These are phyloP conservation scores for Dothiorella sarmentorum DNA, from an alignment of 2,329 filamentous ascomycete species.

Conservation along the genomic window DNA sequence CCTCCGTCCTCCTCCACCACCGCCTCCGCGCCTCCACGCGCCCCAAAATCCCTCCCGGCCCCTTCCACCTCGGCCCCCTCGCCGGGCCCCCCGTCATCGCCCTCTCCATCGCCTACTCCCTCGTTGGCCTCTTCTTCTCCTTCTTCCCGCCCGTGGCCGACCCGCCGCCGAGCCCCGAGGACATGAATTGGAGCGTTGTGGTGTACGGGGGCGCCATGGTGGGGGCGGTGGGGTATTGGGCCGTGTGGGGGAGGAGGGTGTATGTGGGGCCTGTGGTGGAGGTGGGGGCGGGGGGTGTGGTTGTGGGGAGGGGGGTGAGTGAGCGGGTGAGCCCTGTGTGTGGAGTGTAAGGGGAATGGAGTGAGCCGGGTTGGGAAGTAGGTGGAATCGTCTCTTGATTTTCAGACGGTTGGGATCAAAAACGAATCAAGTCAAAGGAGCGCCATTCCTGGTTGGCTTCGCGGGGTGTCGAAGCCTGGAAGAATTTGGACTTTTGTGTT, in stretches of 20 bases:
- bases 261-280: conserved; percentile 31
- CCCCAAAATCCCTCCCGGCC: conserved; percentile 20
- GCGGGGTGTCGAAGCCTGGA: too few species aligned
- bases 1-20: conserved; percentile 19
- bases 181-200: conserved; percentile 31
- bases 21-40: background rate
- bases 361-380: background rate
- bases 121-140: conserved; percentile 29
- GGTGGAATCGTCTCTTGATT: too few species aligned
- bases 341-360: conserved; percentile 28
- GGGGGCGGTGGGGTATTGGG: conserved; percentile 26
- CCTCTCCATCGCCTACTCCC: conserved; percentile 26
- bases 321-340: too few species aligned
- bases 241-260: conserved; percentile 25
- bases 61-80: conserved; percentile 13
- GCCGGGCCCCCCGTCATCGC: conserved; percentile 26
- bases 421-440: too few species aligned
- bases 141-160: conserved; percentile 26
- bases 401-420: too few species aligned
- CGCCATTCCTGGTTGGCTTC: too few species aligned
- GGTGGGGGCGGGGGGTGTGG: conserved; percentile 27
- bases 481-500: too few species aligned
- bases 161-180: conserved; percentile 23
- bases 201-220: conserved; percentile 24
- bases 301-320: conserved; percentile 29